These are phyloP conservation scores for Diaporthe vexans DNA, from an alignment of 2,329 filamentous ascomycete species.

Conservation along the genomic window DNA sequence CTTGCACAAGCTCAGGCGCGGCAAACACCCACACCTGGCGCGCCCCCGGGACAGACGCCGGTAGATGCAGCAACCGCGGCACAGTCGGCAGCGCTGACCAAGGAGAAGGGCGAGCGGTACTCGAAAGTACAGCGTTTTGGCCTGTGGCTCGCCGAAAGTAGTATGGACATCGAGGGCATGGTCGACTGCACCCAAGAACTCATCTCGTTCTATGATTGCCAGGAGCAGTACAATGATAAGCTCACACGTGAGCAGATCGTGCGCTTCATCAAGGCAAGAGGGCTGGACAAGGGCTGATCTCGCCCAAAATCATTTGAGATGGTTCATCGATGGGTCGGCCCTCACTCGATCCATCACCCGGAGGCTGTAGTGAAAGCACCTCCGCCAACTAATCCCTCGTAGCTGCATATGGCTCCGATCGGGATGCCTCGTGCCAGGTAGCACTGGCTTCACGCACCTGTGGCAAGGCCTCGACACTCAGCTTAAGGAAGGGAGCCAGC, in stretches of 20 bases:
- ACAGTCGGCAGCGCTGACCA: constrained; percentile 46
- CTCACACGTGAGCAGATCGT: constrained; percentile 70
- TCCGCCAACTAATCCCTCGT: neutral
- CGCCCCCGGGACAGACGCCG: constrained; percentile 38
- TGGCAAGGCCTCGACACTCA: too few relatives aligned
- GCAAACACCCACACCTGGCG: constrained; percentile 42
- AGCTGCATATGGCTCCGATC: neutral
- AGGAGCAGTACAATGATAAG: constrained; percentile 74
- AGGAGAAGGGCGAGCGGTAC: constrained; percentile 67
- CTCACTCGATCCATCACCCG: neutral
- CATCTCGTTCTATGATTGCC: constrained; percentile 86
- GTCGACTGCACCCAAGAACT: constrained; percentile 93
- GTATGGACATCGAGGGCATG: constrained; percentile 85
- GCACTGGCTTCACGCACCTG: neutral
- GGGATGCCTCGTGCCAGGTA: neutral
- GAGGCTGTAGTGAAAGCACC: neutral
- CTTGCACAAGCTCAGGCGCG: constrained; percentile 61
- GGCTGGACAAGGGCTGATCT: constrained; percentile 61
- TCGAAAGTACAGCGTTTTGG: constrained; percentile 77
- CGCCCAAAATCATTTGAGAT: neutral
- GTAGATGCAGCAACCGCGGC: constrained; percentile 36
- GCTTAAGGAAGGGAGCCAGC: neutral
- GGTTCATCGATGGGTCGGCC: neutral
- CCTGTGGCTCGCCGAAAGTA: constrained; percentile 88
- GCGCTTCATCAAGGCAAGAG: constrained; percentile 70